phyloP scores from a whole-genome alignment of 2,329 filamentous ascomycete genomes.

The Penicillium rolfsii region DNA sequence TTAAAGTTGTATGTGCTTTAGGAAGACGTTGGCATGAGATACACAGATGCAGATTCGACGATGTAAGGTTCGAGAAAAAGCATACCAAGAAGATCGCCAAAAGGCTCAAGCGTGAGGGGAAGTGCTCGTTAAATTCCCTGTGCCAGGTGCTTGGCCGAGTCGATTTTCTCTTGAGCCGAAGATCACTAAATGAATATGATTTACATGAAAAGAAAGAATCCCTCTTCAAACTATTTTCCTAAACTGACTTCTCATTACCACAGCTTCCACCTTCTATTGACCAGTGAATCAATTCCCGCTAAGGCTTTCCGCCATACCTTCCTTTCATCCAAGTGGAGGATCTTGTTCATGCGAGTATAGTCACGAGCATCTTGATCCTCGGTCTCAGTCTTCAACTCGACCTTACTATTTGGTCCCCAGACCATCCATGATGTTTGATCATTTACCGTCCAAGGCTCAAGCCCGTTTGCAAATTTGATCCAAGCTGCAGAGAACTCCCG shows the following conservation, averaged over 20 bases:
- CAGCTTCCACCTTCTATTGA: conserved; percentile 23
- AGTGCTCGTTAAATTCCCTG: neutral
- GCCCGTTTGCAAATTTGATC: conserved; percentile 30
- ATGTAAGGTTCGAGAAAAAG: neutral
- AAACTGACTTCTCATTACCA: neutral
- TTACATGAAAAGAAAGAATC: neutral
- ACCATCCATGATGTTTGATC: conserved; percentile 26
- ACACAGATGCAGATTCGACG: neutral
- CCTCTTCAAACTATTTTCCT: too few species aligned
- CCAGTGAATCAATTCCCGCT: conserved; percentile 28
- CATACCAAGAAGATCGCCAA: neutral
- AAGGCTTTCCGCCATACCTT: conserved; percentile 28
- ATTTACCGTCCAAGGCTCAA: conserved; percentile 21
- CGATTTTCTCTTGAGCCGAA: neutral
- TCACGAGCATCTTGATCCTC: conserved; percentile 26
- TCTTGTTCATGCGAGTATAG: conserved; percentile 27
- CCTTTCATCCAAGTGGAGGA: conserved; percentile 24
- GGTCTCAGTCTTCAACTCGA: conserved; percentile 23
- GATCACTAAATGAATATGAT: neutral
- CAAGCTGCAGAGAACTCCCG: conserved; percentile 28
- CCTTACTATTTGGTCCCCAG: conserved; percentile 26
- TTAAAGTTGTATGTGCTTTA: too few species aligned
- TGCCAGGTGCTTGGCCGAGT: neutral
- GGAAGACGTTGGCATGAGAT: neutral
- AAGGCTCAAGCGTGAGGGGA: neutral